Evolutionary conservation across 164 flowering plant genomes (phyloP).

Genomic region (Berberis thunbergii): DNA sequence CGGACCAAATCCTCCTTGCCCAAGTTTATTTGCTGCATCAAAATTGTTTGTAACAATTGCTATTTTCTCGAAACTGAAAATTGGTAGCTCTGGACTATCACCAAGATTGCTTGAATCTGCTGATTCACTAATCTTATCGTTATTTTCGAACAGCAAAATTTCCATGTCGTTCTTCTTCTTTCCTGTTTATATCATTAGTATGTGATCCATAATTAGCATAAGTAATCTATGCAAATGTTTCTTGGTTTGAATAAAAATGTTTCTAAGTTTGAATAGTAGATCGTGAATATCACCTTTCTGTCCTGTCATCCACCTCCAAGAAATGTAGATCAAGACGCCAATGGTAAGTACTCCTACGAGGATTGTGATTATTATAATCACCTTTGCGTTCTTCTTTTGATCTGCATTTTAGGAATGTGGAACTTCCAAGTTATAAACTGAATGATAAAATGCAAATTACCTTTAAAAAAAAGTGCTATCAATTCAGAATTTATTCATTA

Average conservation of each 20-base stretch:
- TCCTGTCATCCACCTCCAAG: not conserved
- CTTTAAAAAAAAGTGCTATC: not conserved
- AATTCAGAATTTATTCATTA: not conserved
- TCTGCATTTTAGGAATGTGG: not conserved
- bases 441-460: not conserved
- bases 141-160: not conserved
- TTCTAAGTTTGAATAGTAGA: not conserved
- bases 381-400: not conserved
- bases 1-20: slow-evolving; percentile 5
- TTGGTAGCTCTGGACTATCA: slow-evolving; percentile 1
- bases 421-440: not conserved
- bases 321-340: not conserved
- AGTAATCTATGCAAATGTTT: not conserved
- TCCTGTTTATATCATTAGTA: not conserved
- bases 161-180: not conserved
- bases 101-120: slow-evolving; percentile 1
- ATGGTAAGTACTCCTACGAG: not conserved
- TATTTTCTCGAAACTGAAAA: slow-evolving; percentile 1
- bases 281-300: not conserved
- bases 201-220: not conserved
- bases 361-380: not conserved
- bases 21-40: not conserved
- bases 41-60: slow-evolving; percentile 3
- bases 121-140: not conserved
- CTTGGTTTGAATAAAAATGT: not conserved